Evolutionary conservation across 2,329 filamentous ascomycete species (phyloP).

Genomic region (Paecilomyces sp.): DNA sequence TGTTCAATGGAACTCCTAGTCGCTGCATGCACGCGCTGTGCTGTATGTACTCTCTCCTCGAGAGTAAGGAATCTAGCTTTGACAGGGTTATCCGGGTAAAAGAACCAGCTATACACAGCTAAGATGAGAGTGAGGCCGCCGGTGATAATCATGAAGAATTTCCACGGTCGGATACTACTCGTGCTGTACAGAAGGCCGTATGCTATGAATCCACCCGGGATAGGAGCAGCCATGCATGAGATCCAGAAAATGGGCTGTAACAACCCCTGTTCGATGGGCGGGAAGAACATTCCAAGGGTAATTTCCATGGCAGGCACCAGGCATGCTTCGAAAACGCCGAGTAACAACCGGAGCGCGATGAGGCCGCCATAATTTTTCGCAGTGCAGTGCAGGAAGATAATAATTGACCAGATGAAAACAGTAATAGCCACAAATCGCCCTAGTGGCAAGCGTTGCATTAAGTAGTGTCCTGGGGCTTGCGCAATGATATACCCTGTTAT

Average conservation of each 20-base stretch:
- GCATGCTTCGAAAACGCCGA: constrained; percentile 29
- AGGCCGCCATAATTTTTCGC: constrained; percentile 27
- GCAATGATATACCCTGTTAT: constrained; percentile 28
- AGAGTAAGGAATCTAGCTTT: constrained; percentile 8
- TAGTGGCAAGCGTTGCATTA: constrained; percentile 34
- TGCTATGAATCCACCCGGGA: constrained; percentile 31
- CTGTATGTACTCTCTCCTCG: constrained; percentile 9
- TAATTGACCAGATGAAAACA: constrained; percentile 27
- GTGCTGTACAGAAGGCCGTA: constrained; percentile 34
- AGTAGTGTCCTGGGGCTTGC: constrained; percentile 33
- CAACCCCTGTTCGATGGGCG: constrained; percentile 36
- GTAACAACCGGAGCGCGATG: constrained; percentile 27
- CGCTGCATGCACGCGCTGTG: constrained; percentile 9
- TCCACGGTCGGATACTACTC: constrained; percentile 20
- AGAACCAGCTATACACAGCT: constrained; percentile 9
- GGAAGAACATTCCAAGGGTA: constrained; percentile 40
- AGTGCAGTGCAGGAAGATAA: constrained; percentile 33
- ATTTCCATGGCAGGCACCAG: constrained; percentile 37
- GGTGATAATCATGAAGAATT: constrained; percentile 34
- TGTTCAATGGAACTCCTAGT: constrained; percentile 13
- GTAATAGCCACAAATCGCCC: constrained; percentile 25
- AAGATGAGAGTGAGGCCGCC: constrained; percentile 29
- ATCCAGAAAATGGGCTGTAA: constrained; percentile 47
- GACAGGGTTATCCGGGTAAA: constrained; percentile 10
- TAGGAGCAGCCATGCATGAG: constrained; percentile 18